Percentiles rank a stretch among this genome's conserved stretches.
phyloP scores from a whole-genome alignment of 176 grass and related monocot genomes.

The Lolium rigidum region DNA sequence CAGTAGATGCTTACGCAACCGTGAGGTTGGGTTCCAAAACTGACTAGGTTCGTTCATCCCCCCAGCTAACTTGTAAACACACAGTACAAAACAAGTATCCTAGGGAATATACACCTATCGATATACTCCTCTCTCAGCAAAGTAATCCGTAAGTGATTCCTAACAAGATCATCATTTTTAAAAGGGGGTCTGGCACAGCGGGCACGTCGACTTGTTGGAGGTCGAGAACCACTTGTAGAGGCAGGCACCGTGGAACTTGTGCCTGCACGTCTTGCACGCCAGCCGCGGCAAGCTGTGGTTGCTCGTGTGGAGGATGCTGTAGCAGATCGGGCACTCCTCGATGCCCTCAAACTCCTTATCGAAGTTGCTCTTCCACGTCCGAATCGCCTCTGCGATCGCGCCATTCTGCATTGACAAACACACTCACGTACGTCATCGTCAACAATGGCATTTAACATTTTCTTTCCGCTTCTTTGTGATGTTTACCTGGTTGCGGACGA shows the following conservation, averaged over 20 bases:
- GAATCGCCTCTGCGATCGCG: slow-evolving; percentile 86
- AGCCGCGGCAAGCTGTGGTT: slow-evolving; percentile 88
- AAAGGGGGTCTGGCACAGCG: slow-evolving; percentile 92
- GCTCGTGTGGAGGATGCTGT: slow-evolving; percentile 90
- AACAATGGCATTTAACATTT: background rate
- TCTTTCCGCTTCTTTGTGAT: background rate
- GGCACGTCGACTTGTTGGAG: slow-evolving; percentile 96
- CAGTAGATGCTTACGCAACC: background rate
- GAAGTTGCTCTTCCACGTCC: slow-evolving; percentile 88
- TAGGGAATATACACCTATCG: background rate
- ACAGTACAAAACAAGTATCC: background rate
- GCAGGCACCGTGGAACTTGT: slow-evolving; percentile 94
- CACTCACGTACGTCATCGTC: background rate
- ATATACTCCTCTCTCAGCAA: background rate
- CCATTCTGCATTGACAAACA: slow-evolving; percentile 59
- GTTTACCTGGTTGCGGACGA: slow-evolving; percentile 79
- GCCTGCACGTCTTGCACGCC: slow-evolving; percentile 94
- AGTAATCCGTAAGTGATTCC: background rate
- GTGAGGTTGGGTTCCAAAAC: background rate
- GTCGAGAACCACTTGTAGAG: slow-evolving; percentile 99
- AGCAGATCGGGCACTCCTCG: slow-evolving; percentile 97
- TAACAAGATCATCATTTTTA: slow-evolving; percentile 23
- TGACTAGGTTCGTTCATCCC: background rate
- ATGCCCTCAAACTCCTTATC: slow-evolving; percentile 96
- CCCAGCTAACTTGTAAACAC: background rate